Base-by-base conservation (phyloP, 345 rosid species). In the Anastatica hierochuntica region DNA sequence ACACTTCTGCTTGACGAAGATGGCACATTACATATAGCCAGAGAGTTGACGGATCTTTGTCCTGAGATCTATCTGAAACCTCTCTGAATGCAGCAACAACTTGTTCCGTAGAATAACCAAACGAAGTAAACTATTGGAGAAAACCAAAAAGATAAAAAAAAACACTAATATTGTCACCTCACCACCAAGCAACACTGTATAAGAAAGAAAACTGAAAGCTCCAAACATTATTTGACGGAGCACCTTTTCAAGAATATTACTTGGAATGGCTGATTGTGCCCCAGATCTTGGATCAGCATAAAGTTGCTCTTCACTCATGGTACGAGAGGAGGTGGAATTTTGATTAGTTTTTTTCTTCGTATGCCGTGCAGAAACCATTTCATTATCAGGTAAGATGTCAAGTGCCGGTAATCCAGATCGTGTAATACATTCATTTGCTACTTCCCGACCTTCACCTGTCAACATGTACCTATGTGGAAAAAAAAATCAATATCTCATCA, bases 371-470 rank as follows among this genome's bases (percentile, higher is more conserved):
- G 63, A 43, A 59, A 65, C 51, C 29, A 51, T 71, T 39, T 64
- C 78, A 23, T 50, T 67, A 44, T 60, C 68, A 24, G 69, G 57
- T 49, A 63, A 41, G 51, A 49, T 62, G 48, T 66, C 71, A 16
- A 30, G 37, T 38, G 89, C 76, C 15, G 33, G 53, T 66, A 88
- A 46, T 66, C 82, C 79, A 66, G 98, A 85, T 69, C 89, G 76
- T 49, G 39, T 41, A 27, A 81, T 71, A 66, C 96, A 87, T 24
- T 84, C 88, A 14, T 57, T 74, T 41, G 96, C 96, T 56, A 72
- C 78, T 43, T 82, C 86, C 51, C 44, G 72, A 53, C 98, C 98
- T 75, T 77, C 86, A 56, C 38, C 77, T 43, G 95, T 84, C 72
- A 90, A 79, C 96, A 76, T 90, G 70, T 82, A 90, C 78, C 96